Evolutionary conservation across 176 grass and related monocot species (phyloP), one percentile per base, ranked within the genome.

Genomic region (Triticum urartu): DNA sequence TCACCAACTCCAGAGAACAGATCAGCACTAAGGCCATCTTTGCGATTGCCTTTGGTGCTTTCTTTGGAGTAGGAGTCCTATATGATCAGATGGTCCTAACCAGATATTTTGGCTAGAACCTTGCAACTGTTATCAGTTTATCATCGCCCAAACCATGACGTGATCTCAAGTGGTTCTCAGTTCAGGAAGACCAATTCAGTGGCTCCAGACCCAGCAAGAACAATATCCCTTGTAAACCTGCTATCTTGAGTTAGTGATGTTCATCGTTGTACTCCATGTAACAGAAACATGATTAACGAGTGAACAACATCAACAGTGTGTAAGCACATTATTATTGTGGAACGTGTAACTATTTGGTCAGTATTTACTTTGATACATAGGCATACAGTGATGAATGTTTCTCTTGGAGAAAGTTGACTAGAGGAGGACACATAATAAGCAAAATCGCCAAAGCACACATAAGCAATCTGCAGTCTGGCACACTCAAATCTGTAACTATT

Each of bases 81-180:
- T 81, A 75, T 75, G 85, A 87, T 73, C 85, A 81, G 24, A 21
- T 81, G 38, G 10, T 64, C 60, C 28, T 87, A 35, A 38, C 58
- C 12, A 87, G 10, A 54, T 80, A 63, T 80, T 72, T 79, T 17
- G 50, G 48, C 2, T 78, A 78, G 21, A 14, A 18, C 5, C 30
- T 35, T 35, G 75, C 9, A 40, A 11, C 68, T 20, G 40, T 71
- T 21, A 14, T 43, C 21, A 43, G 21, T 11, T 30, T 30, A 30
- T 30, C 28, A 30, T 30, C 28, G 9, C 40, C 40, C 18, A 11
- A 70, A 11, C 68, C 35, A 12, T 71, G 4, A 30, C 4, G 3
- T n/a, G 18, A 12, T 71, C 35, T 70, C 18, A 38, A 38, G 7
- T 10, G 33, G 17, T 38, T 70, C 34, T 11, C 17, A 70, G 18